Evolutionary conservation across 768 basidiomycete genomes (phyloP), one percentile per base, ranked within the genome.

Genomic region (Obba rivulosa): DNA sequence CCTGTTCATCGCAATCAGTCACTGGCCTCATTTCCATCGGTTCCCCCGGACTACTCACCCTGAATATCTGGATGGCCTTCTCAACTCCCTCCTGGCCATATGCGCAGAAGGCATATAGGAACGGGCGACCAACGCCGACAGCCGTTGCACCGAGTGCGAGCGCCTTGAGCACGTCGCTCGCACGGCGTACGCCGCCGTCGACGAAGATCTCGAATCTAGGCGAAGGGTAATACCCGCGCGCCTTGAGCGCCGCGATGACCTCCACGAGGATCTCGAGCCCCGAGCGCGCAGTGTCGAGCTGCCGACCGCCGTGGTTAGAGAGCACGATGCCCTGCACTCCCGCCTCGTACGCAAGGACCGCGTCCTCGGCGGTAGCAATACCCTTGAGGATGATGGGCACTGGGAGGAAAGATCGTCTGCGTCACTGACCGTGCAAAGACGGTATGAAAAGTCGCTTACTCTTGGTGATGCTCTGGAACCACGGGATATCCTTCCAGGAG

Each of bases 311-410:
- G 58, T 92, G 89, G 60, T 93, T 92, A 1, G 85, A 88, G n/a
- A 92, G 77, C 5, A 92, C 88, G 41, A 90, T 78, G 4, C 88
- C 90, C 0, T 80, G 77, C 20, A 86, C 68, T 4, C 84, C 84
- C 0, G 68, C 66, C 50, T 92, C 92, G 53, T 87, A 92, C 3
- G 93, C 93, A 59, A 83, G 73, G 0, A 95, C 73, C 0, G 89
- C 88, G 63, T 96, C 92, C 77, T 85, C 89, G 84, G 61, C 83
- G 76, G 64, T 92, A 83, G 34, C 53, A 11, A 95, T 88, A 46
- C 93, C 93, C 68, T 95, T 97, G 38, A 95, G 68, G 45, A 95
- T 79, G 49, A 95, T 71, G 14, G 92, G 92, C 91, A 95, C 87
- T 88, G 49, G 46, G 14, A 41, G 20, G 20, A 46, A 11, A 36